Evolutionary conservation across 768 basidiomycete species (phyloP).

Genomic region (Rubroboletus pulcherrimus): DNA sequence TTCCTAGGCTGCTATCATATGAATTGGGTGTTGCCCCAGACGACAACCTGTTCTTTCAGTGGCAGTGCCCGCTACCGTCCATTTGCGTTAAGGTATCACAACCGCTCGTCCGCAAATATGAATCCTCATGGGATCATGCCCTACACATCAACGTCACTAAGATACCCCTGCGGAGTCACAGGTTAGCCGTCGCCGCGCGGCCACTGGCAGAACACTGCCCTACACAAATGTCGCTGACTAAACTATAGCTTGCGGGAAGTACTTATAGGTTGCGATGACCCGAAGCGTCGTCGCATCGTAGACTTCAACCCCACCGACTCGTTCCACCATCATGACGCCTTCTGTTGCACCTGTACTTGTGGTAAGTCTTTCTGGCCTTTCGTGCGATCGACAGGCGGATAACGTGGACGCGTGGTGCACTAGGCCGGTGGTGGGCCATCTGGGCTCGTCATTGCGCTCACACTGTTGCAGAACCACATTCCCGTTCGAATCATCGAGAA

Average conservation of each 20-base stretch:
- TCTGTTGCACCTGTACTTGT: constrained; percentile 19
- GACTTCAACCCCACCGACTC: background rate
- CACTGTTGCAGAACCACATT: constrained; percentile 40
- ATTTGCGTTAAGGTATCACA: too few relatives aligned
- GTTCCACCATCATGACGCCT: constrained; percentile 7
- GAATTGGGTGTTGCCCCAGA: background rate
- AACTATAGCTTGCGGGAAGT: background rate
- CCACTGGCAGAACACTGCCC: background rate
- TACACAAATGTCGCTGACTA: background rate
- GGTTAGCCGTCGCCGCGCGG: background rate
- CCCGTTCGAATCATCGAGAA: constrained; percentile 53
- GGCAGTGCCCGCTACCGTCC: background rate
- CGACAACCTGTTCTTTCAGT: background rate
- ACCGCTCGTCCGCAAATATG: background rate
- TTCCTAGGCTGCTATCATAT: background rate
- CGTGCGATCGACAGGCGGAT: background rate
- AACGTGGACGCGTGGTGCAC: background rate
- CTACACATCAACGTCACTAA: background rate
- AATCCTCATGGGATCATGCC: background rate
- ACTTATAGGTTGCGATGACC: background rate
- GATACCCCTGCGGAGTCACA: background rate
- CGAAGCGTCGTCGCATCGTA: background rate
- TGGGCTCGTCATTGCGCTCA: constrained; percentile 31
- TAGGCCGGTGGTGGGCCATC: constrained; percentile 30
- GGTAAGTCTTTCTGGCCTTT: constrained; percentile 1